Evolutionary conservation across 2,329 filamentous ascomycete genomes (phyloP).

Genomic region (Diaporthe citrichinensis): DNA sequence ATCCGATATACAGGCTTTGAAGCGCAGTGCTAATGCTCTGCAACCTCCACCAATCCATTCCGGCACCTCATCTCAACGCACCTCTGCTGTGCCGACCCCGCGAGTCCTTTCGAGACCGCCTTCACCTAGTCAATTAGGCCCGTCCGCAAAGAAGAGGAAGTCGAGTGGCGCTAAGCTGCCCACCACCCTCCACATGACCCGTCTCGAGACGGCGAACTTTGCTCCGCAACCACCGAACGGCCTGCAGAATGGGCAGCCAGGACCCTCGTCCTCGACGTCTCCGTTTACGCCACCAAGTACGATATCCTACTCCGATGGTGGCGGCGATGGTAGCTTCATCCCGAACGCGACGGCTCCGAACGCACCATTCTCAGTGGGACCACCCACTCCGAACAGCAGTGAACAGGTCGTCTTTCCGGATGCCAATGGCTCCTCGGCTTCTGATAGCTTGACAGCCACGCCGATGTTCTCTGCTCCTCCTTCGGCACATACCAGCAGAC

Average conservation of each 20-base stretch:
- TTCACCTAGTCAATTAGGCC: constrained; percentile 78
- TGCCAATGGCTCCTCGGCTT: constrained; percentile 70
- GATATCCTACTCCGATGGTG: constrained; percentile 57
- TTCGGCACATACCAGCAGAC: constrained; percentile 82
- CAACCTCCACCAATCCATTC: constrained; percentile 23
- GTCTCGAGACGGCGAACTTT: constrained; percentile 71
- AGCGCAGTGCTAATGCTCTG: constrained; percentile 51
- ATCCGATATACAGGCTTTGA: constrained; percentile 73
- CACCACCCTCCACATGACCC: constrained; percentile 84
- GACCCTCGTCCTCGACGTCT: constrained; percentile 58
- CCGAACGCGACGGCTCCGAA: constrained; percentile 57
- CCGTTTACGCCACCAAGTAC: constrained; percentile 65
- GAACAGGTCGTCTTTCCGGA: constrained; percentile 71
- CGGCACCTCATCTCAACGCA: constrained; percentile 47
- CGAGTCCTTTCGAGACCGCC: constrained; percentile 79
- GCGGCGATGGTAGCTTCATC: constrained; percentile 62
- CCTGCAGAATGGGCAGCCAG: constrained; percentile 53
- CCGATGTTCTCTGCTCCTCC: constrained; percentile 80
- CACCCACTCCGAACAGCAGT: constrained; percentile 76
- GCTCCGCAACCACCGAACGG: constrained; percentile 51
- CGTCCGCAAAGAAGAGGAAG: constrained; percentile 85
- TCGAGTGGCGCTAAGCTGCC: constrained; percentile 81
- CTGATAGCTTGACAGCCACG: constrained; percentile 75
- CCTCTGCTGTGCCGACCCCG: constrained; percentile 64
- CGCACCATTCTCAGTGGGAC: constrained; percentile 68